These are phyloP conservation scores for Colletotrichum camelliae DNA, from an alignment of 2,329 filamentous ascomycete genomes.

Conservation along the genomic window DNA sequence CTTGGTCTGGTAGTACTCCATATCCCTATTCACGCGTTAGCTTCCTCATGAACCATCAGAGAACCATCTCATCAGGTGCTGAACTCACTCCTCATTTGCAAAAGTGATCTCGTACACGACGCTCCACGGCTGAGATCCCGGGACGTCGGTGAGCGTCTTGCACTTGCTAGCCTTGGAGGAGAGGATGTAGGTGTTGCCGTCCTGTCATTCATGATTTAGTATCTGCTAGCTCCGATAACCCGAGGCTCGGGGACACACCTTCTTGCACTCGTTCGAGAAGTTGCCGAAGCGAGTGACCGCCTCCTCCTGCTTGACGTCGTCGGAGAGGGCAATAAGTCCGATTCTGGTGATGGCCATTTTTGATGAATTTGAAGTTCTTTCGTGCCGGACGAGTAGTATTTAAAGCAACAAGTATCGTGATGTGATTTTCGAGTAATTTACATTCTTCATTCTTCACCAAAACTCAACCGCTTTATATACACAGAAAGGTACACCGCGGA, in stretches of 20 bases:
- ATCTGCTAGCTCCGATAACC: rapidly evolving
- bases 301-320: slow-evolving; percentile 6
- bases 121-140: slow-evolving; percentile 12
- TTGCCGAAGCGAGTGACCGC: slow-evolving; percentile 7
- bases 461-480: neutral
- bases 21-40: neutral
- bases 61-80: neutral
- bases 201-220: neutral
- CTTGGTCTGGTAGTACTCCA: slow-evolving; percentile 19
- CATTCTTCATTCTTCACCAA: neutral
- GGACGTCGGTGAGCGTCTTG: slow-evolving; percentile 8
- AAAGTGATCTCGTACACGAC: slow-evolving; percentile 17
- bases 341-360: slow-evolving; percentile 16
- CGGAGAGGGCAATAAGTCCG: slow-evolving; percentile 13
- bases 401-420: neutral
- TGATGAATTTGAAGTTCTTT: neutral
- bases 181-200: slow-evolving; percentile 14
- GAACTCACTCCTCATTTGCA: neutral
- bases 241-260: neutral
- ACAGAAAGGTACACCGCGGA: neutral
- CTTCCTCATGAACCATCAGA: neutral
- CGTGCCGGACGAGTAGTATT: neutral
- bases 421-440: neutral
- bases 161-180: slow-evolving; percentile 18
- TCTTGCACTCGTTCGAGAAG: slow-evolving; percentile 9